Evolutionary conservation across 2,329 filamentous ascomycete species (phyloP).

Genomic region (Curvularia hawaiiensis): DNA sequence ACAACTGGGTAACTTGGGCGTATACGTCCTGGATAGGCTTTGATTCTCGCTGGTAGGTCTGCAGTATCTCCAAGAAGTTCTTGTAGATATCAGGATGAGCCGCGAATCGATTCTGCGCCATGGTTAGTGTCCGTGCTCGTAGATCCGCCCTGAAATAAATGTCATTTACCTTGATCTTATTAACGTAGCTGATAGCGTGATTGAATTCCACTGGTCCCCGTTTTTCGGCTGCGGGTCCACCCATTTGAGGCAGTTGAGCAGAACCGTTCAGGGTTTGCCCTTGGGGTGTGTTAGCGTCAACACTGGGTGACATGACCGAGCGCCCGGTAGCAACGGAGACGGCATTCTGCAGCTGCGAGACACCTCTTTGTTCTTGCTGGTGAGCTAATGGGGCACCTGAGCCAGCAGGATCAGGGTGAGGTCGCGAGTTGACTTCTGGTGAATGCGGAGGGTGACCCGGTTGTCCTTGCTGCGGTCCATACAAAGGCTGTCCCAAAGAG

Average conservation of each 20-base stretch:
- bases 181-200: conserved; percentile 98
- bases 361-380: conserved; percentile 68
- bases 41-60: conserved; percentile 97
- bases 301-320: conserved; percentile 57
- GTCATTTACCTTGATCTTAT: conserved; percentile 88
- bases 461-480: conserved; percentile 44
- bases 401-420: conserved; percentile 43
- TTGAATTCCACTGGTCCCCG: conserved; percentile 97
- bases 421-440: conserved; percentile 42
- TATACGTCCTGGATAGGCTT: conserved; percentile 99
- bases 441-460: conserved; percentile 43
- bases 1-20: conserved; percentile 91
- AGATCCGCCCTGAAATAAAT: conserved; percentile 42
- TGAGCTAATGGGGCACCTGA: conserved; percentile 57
- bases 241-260: conserved; percentile 62
- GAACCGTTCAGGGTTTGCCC: conserved; percentile 67
- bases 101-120: conserved; percentile 84
- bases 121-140: conserved; percentile 16
- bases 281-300: conserved; percentile 53
- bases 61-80: conserved; percentile 95
- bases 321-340: conserved; percentile 63
- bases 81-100: conserved; percentile 99
- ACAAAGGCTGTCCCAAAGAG: conserved; percentile 47
- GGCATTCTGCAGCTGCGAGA: conserved; percentile 69
- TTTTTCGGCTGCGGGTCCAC: conserved; percentile 67